A percentile compares a stretch with the other conserved stretches of the same genome.
Conservation (phyloP, 805 yeast species). For the Zygotorulaspora danielsina region DNA sequence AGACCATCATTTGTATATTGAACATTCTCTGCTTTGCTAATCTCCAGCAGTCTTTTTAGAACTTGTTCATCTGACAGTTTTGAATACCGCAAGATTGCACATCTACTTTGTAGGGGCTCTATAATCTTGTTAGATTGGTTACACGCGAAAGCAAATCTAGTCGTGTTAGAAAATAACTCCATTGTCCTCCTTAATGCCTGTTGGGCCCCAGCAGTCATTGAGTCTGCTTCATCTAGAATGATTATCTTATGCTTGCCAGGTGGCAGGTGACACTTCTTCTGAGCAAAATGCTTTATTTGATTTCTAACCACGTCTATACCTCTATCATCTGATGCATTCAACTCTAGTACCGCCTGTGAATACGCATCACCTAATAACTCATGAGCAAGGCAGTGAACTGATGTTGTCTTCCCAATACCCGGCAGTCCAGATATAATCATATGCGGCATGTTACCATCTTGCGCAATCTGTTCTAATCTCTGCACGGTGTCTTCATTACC, state of each 20-base stretch:
- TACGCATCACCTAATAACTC: slow-evolving; percentile 72
- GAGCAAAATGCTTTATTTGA: slow-evolving; percentile 93
- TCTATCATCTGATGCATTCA: slow-evolving; percentile 95
- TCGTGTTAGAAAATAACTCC: slow-evolving; percentile 93
- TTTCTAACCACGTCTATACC: slow-evolving; percentile 96
- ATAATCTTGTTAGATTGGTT: slow-evolving; percentile 91
- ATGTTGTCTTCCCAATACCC: slow-evolving; percentile 96
- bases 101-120: slow-evolving; percentile 93
- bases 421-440: slow-evolving; percentile 93
- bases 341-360: slow-evolving; percentile 80
- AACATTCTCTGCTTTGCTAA: slow-evolving; percentile 65
- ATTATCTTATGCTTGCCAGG: slow-evolving; percentile 88
- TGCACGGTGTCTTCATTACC: slow-evolving; percentile 91
- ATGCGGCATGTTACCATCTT: slow-evolving; percentile 96
- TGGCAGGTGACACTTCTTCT: slow-evolving; percentile 82
- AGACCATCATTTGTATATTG: slow-evolving; percentile 84
- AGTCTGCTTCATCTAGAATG: slow-evolving; percentile 92
- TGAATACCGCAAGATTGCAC: slow-evolving; percentile 86
- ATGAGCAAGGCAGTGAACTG: slow-evolving; percentile 82
- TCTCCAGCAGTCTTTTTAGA: slow-evolving; percentile 65
- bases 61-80: slow-evolving; percentile 83
- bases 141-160: slow-evolving; percentile 98
- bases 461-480: slow-evolving; percentile 75
- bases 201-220: slow-evolving; percentile 96
- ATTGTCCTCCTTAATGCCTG: slow-evolving; percentile 90